phyloP scores from a whole-genome alignment of 441 rosid species.

The Jatropha multifida region DNA sequence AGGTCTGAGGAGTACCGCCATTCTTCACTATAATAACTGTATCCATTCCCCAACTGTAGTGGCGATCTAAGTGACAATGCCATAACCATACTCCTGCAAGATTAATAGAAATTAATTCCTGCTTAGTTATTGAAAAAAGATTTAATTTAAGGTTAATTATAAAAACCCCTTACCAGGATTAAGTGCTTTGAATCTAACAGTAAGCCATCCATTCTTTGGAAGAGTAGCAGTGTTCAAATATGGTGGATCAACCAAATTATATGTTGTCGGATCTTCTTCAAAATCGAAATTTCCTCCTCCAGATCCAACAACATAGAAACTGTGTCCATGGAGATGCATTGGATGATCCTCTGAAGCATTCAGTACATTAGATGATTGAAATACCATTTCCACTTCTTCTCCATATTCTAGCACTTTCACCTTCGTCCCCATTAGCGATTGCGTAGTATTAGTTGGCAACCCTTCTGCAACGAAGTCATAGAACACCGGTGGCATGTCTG shows the following conservation, averaged over 20 bases:
- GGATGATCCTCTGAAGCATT: slow-evolving; percentile 29
- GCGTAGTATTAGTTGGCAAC: neutral
- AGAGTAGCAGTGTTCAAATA: slow-evolving; percentile 29
- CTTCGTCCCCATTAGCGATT: slow-evolving; percentile 18
- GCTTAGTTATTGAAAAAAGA: too few species aligned
- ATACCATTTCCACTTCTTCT: slow-evolving; percentile 29
- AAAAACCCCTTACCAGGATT: slow-evolving; percentile 26
- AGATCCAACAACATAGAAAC: slow-evolving; percentile 1
- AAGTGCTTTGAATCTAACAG: slow-evolving; percentile 30
- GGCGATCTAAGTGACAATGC: slow-evolving; percentile 36
- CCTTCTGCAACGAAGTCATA: slow-evolving; percentile 30
- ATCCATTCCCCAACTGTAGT: slow-evolving; percentile 34
- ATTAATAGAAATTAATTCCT: neutral
- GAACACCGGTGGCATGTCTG: slow-evolving; percentile 15
- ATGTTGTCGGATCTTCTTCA: slow-evolving; percentile 19
- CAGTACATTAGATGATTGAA: slow-evolving; percentile 24
- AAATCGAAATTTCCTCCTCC: slow-evolving; percentile 34
- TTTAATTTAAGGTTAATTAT: neutral
- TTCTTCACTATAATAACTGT: slow-evolving; percentile 31
- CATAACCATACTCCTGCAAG: slow-evolving; percentile 33
- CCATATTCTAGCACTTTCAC: slow-evolving; percentile 24
- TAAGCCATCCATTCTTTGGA: slow-evolving; percentile 30
- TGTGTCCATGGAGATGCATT: slow-evolving; percentile 37
- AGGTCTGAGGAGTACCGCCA: slow-evolving; percentile 21
- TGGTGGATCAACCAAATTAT: slow-evolving; percentile 35